Evolutionary conservation across 2,329 filamentous ascomycete genomes (phyloP).

Genomic region (Calycina marina): DNA sequence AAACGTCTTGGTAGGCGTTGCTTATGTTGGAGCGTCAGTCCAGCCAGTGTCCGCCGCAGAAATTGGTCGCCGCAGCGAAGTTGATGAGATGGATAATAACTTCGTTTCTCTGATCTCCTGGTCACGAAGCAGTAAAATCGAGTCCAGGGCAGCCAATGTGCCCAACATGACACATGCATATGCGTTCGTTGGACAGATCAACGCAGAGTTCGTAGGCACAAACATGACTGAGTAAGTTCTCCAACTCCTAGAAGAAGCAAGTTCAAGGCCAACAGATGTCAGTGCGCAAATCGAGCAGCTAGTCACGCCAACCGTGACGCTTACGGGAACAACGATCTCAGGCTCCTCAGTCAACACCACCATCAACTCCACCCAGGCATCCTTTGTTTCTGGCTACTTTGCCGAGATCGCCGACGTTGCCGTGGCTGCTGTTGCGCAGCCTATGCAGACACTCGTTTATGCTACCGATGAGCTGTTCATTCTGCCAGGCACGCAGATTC

Average conservation of each 20-base stretch:
- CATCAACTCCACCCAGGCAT: slow-evolving; percentile 54
- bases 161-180: slow-evolving; percentile 44
- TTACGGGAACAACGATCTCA: slow-evolving; percentile 39
- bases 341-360: slow-evolving; percentile 43
- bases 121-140: slow-evolving; percentile 2
- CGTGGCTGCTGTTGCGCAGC: slow-evolving; percentile 17
- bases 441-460: slow-evolving; percentile 21
- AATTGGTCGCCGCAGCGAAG: slow-evolving; percentile 10
- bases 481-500: slow-evolving; percentile 51
- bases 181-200: slow-evolving; percentile 55
- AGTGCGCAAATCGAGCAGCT: slow-evolving; percentile 36
- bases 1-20: slow-evolving; percentile 39
- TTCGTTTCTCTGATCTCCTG: background rate
- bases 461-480: slow-evolving; percentile 40
- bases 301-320: slow-evolving; percentile 52
- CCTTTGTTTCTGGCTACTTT: slow-evolving; percentile 59
- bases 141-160: slow-evolving; percentile 10
- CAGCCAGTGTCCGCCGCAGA: slow-evolving; percentile 26
- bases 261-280: slow-evolving; percentile 26
- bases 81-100: background rate
- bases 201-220: slow-evolving; percentile 35
- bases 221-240: slow-evolving; percentile 45
- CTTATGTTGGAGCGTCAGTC: slow-evolving; percentile 39
- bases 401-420: slow-evolving; percentile 26
- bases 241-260: background rate